A percentile compares a stretch with the other conserved stretches of the same genome.
Evolutionary conservation across 345 rosid species (phyloP).

Genomic region (Eutrema japonicum): DNA sequence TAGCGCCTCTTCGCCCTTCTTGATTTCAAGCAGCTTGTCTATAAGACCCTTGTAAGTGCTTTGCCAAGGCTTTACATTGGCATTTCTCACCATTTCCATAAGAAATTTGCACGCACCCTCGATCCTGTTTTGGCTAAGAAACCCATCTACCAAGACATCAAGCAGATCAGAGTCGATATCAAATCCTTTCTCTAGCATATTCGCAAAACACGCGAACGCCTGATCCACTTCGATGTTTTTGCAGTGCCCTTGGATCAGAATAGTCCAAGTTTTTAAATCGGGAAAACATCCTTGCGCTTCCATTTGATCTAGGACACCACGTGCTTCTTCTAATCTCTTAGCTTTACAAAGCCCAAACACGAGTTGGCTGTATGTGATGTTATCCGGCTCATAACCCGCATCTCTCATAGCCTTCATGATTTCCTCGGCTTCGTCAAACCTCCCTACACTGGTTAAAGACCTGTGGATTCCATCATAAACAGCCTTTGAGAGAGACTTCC

Average conservation of each 20-base stretch:
- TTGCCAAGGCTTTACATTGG: constrained; percentile 74
- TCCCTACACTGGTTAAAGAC: constrained; percentile 62
- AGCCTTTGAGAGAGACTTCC: constrained; percentile 63
- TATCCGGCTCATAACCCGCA: constrained; percentile 79
- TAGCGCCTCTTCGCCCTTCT: constrained; percentile 77
- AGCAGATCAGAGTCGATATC: constrained; percentile 68
- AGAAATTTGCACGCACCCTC: constrained; percentile 71
- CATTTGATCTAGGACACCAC: constrained; percentile 64
- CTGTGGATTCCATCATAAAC: constrained; percentile 84
- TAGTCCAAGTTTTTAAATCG: constrained; percentile 88
- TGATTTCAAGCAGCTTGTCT: constrained; percentile 63
- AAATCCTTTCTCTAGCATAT: constrained; percentile 60
- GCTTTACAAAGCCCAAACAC: constrained; percentile 89
- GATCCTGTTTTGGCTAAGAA: constrained; percentile 57
- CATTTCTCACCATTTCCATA: constrained; percentile 57
- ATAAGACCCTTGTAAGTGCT: constrained; percentile 73
- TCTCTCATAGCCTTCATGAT: constrained; percentile 61
- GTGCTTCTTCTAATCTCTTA: constrained; percentile 71
- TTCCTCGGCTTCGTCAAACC: constrained; percentile 72
- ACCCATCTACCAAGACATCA: constrained; percentile 68
- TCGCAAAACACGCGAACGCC: constrained; percentile 63
- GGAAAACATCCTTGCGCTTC: constrained; percentile 65
- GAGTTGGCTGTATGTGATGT: constrained; percentile 81
- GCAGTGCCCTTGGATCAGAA: constrained; percentile 85
- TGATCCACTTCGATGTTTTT: constrained; percentile 60